Base-by-base conservation (phyloP, 768 basidiomycete species). In the Lactarius tabidus region DNA sequence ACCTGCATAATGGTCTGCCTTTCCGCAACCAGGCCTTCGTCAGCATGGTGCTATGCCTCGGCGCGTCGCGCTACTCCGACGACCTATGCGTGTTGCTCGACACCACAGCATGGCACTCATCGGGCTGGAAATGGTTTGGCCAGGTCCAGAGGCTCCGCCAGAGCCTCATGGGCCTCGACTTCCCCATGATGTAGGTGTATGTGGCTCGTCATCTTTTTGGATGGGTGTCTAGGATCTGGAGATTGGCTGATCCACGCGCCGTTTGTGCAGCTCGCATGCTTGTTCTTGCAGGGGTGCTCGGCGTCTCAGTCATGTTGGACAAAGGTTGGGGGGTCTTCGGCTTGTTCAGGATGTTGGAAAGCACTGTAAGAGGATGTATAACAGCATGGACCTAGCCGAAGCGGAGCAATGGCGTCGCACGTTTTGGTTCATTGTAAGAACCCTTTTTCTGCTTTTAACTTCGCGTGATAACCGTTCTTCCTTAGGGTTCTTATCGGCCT, bases 401-500 rank as follows among this genome's bases (percentile, higher is more conserved):
- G 82, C 87, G 61, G 90, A 93, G 72, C 78, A 89, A 26, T 90
- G 88, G 84, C 90, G 89, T 72, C 82, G 87, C 28, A 84, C 82
- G 9, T 87, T 87, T 69, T 88, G 85, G 85, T 83, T 70, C 5
- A 51, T 48, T 38, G 35, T 61, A 29, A 7, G 41, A 3, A n/a
- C 36, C 29, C 4, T 26, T 39, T 39, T 23, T 8, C 18, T 57
- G 15, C 38, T 36, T 28, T 7, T n/a, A 45, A 35, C 1, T 45
- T 58, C n/a, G 28, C 39, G 41, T 58, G n/a, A 48, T 57, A 14
- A 31, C 1, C 3, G 29, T 36, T 1, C 36, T 41, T 29, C 36
- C 3, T 41, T 10, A 85, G 85, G 84, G 78, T 81, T 1, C 75
- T 85, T 10, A 73, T 84, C 54, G 59, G 70, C 26, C 73, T 84